These are phyloP conservation scores for Aegilops sharonensis DNA, from an alignment of 176 grass and related monocot species.

Conservation along the genomic window DNA sequence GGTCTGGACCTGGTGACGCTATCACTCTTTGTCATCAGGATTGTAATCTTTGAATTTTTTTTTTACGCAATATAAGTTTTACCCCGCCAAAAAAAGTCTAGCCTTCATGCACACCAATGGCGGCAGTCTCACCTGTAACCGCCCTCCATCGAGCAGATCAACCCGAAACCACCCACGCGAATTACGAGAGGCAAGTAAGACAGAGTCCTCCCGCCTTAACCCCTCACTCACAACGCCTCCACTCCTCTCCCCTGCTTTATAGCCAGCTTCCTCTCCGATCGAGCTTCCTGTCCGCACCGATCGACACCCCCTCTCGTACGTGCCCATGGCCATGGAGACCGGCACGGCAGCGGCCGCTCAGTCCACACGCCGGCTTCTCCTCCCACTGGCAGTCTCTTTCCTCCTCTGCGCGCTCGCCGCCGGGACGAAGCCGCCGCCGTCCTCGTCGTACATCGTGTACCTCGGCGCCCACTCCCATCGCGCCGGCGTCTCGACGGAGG, in stretches of 20 bases:
- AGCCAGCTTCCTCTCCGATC: conserved; percentile 20
- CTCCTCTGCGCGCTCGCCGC: conserved; percentile 1
- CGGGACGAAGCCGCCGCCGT: conserved; percentile 25
- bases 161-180: conserved; percentile 9
- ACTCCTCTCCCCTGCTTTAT: not conserved
- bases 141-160: not conserved
- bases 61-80: too few relatives aligned
- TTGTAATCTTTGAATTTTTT: too few relatives aligned
- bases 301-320: not conserved
- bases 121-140: not conserved
- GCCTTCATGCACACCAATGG: not conserved
- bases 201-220: conserved; percentile 8
- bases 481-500: conserved; percentile 6
- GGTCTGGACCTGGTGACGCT: too few relatives aligned
- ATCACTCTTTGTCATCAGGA: too few relatives aligned
- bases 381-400: not conserved
- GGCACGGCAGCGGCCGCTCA: not conserved
- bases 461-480: conserved; percentile 52
- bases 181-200: not conserved
- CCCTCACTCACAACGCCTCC: not conserved
- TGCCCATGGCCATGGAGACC: not conserved
- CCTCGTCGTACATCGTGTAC: conserved; percentile 71
- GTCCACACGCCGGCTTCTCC: conserved; percentile 6
- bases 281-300: not conserved
- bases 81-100: too few relatives aligned